Evolutionary conservation across 225 moss, liverwort and hornwort genomes (phyloP).

Genomic region (Pseudisothecium myosuroides): DNA sequence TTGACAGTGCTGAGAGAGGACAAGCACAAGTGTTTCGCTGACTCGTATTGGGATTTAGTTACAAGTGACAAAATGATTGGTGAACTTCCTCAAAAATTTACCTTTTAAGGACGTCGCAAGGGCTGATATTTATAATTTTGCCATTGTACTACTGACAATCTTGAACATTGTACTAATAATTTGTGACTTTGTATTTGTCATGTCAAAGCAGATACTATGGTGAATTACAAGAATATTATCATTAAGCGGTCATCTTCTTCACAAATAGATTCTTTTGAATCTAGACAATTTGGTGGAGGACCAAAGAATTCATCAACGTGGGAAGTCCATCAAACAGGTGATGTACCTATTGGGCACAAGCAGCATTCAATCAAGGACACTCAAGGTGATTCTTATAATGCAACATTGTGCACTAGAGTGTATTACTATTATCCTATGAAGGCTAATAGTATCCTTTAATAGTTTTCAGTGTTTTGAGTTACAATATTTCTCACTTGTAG

Average conservation of each 20-base stretch:
- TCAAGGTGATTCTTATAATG: neutral
- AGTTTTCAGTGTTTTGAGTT: neutral
- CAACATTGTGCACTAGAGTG: neutral
- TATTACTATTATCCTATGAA: neutral
- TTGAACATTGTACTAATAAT: neutral
- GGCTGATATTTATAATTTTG: slow-evolving; percentile 1
- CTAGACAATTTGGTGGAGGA: neutral
- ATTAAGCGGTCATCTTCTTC: neutral
- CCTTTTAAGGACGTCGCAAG: neutral
- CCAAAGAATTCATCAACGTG: neutral
- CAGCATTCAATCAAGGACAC: neutral
- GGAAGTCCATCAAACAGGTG: neutral
- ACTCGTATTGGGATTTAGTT: neutral
- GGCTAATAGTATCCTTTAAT: neutral
- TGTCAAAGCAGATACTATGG: neutral
- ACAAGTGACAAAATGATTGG: neutral
- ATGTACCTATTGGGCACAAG: neutral
- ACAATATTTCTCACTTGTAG: neutral
- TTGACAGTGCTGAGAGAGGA: neutral
- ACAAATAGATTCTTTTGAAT: too few species aligned
- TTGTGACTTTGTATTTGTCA: neutral
- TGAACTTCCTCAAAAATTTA: neutral
- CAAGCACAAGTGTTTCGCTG: neutral
- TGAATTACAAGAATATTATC: neutral
- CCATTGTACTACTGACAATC: neutral